Evolutionary conservation across 208 protist species (phyloP).

Genomic region (Acanthamoeba healyi): DNA sequence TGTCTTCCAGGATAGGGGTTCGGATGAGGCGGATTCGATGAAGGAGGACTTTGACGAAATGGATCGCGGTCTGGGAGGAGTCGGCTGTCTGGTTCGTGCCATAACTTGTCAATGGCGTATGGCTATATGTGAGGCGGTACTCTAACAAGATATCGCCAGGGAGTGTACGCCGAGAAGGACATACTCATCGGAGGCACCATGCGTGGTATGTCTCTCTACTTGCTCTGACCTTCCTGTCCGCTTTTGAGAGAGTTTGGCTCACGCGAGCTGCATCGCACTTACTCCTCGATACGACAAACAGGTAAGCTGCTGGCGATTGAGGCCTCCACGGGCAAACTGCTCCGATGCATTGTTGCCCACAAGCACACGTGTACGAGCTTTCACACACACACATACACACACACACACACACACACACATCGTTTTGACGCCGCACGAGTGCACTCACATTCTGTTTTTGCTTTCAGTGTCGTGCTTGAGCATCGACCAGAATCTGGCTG

Average conservation of each 20-base stretch:
- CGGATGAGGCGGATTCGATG: neutral
- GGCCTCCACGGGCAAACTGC: neutral
- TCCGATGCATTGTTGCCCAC: slow-evolving; percentile 31
- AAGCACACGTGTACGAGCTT: neutral
- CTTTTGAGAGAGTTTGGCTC: too few species aligned
- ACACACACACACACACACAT: too few species aligned
- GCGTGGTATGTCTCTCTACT: neutral
- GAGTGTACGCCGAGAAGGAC: slow-evolving; percentile 21
- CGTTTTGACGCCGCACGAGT: too few species aligned
- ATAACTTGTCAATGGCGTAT: neutral
- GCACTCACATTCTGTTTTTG: too few species aligned
- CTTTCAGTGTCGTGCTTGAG: slow-evolving; percentile 50
- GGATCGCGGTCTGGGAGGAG: neutral
- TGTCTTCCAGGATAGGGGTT: too few species aligned
- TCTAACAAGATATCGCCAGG: neutral
- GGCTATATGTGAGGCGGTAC: too few species aligned
- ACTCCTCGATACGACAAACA: too few species aligned
- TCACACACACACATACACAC: too few species aligned
- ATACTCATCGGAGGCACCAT: slow-evolving; percentile 33
- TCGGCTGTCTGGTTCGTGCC: slow-evolving; percentile 46
- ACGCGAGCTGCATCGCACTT: too few species aligned
- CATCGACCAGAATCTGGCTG: slow-evolving; percentile 29
- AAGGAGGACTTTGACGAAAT: slow-evolving; percentile 2
- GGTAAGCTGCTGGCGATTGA: slow-evolving; percentile 26
- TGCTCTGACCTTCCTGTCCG: neutral